phyloP scores from a whole-genome alignment of 2,329 filamentous ascomycete species.

The Coniochaeta hoffmannii region DNA sequence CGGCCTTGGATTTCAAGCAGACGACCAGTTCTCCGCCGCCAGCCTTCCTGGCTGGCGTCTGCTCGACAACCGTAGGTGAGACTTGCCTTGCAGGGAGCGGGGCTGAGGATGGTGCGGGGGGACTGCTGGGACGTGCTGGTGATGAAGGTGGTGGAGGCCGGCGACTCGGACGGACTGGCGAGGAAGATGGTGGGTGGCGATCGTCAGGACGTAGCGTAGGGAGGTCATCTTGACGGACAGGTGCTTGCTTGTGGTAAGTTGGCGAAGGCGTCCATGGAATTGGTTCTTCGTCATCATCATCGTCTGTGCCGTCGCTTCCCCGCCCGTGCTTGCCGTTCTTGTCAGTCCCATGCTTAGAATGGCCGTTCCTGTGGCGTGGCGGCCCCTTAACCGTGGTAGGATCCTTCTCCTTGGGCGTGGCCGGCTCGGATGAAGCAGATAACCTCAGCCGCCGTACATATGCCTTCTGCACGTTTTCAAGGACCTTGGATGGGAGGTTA shows the following conservation, averaged over 20 bases:
- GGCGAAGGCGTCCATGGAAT: not conserved
- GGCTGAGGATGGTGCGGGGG: not conserved
- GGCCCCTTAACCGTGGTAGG: not conserved
- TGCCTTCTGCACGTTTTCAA: conserved; percentile 21
- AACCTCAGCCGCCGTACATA: not conserved
- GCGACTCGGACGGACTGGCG: not conserved
- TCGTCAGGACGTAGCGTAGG: not conserved
- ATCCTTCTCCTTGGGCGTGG: not conserved
- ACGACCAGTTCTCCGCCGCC: not conserved
- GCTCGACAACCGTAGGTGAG: not conserved
- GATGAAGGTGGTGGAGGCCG: not conserved
- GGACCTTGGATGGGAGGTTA: conserved; percentile 27
- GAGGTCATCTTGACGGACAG: not conserved
- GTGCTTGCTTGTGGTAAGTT: not conserved
- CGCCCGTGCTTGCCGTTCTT: not conserved
- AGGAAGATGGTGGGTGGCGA: not conserved
- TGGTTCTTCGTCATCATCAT: not conserved
- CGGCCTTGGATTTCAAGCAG: not conserved
- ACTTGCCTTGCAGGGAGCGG: not conserved
- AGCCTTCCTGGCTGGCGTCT: not conserved
- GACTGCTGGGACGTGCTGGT: not conserved
- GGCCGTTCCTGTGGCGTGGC: not conserved
- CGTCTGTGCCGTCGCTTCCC: not conserved
- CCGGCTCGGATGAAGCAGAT: not conserved
- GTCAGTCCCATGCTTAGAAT: not conserved